These are phyloP conservation scores for Debaryomyces tyrocola DNA, from an alignment of 805 yeast genomes.

Conservation along the genomic window DNA sequence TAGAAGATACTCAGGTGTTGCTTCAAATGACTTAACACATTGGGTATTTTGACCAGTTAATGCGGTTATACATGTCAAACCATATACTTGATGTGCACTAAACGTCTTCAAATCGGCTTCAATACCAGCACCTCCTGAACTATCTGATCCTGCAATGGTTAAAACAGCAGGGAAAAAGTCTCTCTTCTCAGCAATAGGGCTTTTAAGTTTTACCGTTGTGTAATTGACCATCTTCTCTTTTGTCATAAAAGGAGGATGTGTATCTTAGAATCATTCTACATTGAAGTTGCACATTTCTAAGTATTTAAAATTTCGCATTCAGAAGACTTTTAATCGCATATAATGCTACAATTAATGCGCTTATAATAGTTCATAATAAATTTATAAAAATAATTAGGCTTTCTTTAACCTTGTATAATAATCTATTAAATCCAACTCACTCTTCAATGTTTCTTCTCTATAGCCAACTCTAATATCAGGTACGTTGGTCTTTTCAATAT, in stretches of 20 bases:
- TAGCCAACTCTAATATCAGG: constrained; percentile 85
- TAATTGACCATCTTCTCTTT: neutral
- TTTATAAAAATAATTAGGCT: neutral
- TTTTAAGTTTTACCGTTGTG: neutral
- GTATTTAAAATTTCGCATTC: constrained; percentile 5
- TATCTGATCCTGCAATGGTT: constrained; percentile 72
- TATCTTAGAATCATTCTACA: neutral
- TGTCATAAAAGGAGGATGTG: neutral
- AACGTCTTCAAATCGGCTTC: constrained; percentile 87
- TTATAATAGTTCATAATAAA: constrained; percentile 2
- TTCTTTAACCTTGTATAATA: constrained; percentile 45
- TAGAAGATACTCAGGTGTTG: constrained; percentile 46
- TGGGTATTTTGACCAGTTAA: constrained; percentile 76
- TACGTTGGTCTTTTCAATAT: constrained; percentile 91
- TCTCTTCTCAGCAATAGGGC: neutral
- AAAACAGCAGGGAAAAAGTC: constrained; percentile 18
- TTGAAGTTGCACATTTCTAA: neutral
- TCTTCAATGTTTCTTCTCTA: constrained; percentile 74
- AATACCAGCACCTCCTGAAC: constrained; percentile 89
- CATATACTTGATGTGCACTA: constrained; percentile 73
- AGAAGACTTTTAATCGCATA: constrained; percentile 9
- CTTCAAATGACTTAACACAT: constrained; percentile 43
- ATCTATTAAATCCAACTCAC: constrained; percentile 68
- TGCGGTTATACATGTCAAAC: constrained; percentile 74
- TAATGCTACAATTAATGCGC: constrained; percentile 5